Evolutionary conservation across 371 early-diverging fungal species (phyloP).

Genomic region (Syncephalis plumigaleata): DNA sequence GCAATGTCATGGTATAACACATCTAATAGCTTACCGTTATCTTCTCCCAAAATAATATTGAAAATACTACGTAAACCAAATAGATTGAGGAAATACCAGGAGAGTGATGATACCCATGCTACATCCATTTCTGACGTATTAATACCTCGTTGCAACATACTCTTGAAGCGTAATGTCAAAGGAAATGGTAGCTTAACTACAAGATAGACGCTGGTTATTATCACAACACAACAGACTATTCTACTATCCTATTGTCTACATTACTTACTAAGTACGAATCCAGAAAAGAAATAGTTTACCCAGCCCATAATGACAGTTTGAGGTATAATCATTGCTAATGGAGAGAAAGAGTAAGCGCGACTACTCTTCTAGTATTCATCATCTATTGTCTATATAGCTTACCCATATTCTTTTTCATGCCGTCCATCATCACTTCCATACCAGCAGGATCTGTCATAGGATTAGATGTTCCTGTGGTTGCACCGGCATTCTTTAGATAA

Average conservation of each 20-base stretch:
- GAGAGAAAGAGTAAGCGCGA: too few relatives aligned
- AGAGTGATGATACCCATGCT: slow-evolving; percentile 89
- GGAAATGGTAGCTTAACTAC: slow-evolving; percentile 89
- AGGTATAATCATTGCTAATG: slow-evolving; percentile 71
- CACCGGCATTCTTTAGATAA: slow-evolving; percentile 59
- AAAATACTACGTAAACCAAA: slow-evolving; percentile 90
- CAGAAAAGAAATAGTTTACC: slow-evolving; percentile 95
- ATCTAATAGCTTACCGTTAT: slow-evolving; percentile 44
- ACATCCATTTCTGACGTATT: slow-evolving; percentile 94
- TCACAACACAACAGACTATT: too few relatives aligned
- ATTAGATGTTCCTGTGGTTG: slow-evolving; percentile 44
- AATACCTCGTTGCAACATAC: slow-evolving; percentile 94
- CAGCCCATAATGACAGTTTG: slow-evolving; percentile 96
- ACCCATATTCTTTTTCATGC: slow-evolving; percentile 85
- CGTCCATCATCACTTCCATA: slow-evolving; percentile 94
- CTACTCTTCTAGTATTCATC: too few relatives aligned
- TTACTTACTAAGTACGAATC: slow-evolving; percentile 79
- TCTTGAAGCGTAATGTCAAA: slow-evolving; percentile 87
- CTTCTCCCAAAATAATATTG: slow-evolving; percentile 78
- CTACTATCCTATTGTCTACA: neutral
- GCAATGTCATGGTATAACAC: neutral
- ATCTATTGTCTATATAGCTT: too few relatives aligned
- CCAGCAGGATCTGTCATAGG: slow-evolving; percentile 82
- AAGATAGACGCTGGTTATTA: too few relatives aligned
- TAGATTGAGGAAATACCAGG: slow-evolving; percentile 95